phyloP scores from a whole-genome alignment of 2,329 filamentous ascomycete genomes.

The Fusarium sp. region DNA sequence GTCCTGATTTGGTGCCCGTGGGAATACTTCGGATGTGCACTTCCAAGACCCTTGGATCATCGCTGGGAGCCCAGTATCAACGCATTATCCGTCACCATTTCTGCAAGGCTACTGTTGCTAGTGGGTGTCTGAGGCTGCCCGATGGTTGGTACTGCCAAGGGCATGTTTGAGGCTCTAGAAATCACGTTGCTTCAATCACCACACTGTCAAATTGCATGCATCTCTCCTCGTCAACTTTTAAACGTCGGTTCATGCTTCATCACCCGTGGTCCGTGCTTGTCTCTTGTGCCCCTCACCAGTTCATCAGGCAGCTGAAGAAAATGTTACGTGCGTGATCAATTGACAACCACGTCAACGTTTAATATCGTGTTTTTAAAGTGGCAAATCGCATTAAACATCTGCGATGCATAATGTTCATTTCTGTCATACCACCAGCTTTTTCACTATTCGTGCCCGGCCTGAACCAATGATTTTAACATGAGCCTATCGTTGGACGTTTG shows the following conservation, averaged over 20 bases:
- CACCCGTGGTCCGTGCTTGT: conserved; percentile 22
- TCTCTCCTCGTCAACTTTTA: neutral
- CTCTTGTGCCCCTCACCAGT: conserved; percentile 30
- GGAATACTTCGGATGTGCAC: conserved; percentile 31
- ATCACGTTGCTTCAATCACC: neutral
- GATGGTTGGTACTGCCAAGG: neutral
- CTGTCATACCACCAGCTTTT: neutral
- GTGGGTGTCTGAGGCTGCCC: neutral
- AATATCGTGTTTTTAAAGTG: neutral
- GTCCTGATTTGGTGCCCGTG: conserved; percentile 21
- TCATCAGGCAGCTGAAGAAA: conserved; percentile 5
- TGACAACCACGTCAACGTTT: neutral
- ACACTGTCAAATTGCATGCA: neutral
- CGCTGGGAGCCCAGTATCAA: neutral
- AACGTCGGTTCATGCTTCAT: conserved; percentile 12
- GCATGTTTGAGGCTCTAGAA: neutral
- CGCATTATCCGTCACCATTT: conserved; percentile 22
- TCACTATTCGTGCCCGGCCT: neutral
- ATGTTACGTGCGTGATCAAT: neutral
- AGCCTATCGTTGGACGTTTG: neutral
- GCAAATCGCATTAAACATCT: neutral
- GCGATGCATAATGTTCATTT: neutral
- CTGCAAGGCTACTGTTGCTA: conserved; percentile 10
- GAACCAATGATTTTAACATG: neutral
- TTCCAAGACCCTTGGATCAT: conserved; percentile 21